Percentiles rank a stretch among this genome's conserved stretches.
Evolutionary conservation across 192 early-diverging fungal species (phyloP).

Genomic region (Diversispora epigaea): DNA sequence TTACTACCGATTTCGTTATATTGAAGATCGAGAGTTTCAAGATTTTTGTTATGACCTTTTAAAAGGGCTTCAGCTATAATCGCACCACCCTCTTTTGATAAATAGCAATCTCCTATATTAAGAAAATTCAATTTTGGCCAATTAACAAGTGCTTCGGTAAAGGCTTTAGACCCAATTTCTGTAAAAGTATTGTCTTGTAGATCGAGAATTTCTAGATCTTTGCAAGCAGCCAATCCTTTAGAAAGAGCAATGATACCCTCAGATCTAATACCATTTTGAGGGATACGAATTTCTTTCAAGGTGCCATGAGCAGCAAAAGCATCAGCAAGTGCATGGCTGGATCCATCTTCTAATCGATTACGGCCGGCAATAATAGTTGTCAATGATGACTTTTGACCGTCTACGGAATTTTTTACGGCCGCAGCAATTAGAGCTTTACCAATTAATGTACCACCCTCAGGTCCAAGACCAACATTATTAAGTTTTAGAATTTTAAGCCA

Average conservation of each 20-base stretch:
- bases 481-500: slow-evolving; percentile 82
- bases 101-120: slow-evolving; percentile 90
- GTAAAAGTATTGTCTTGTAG: slow-evolving; percentile 98
- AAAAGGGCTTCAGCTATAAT: slow-evolving; percentile 67
- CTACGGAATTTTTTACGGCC: slow-evolving; percentile 67
- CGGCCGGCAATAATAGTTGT: slow-evolving; percentile 86
- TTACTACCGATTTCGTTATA: slow-evolving; percentile 89
- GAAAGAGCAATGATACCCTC: slow-evolving; percentile 84
- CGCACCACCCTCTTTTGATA: slow-evolving; percentile 71
- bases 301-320: slow-evolving; percentile 79
- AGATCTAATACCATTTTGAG: slow-evolving; percentile 96
- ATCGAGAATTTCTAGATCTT: slow-evolving; percentile 73
- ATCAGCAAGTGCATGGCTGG: slow-evolving; percentile 70
- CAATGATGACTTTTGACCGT: slow-evolving; percentile 64
- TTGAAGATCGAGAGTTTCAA: slow-evolving; percentile 69
- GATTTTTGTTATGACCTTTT: slow-evolving; percentile 49
- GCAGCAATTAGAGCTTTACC: slow-evolving; percentile 78
- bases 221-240: slow-evolving; percentile 64
- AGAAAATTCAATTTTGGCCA: slow-evolving; percentile 81
- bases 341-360: slow-evolving; percentile 90
- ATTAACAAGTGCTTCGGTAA: slow-evolving; percentile 70
- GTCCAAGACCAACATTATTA: slow-evolving; percentile 97
- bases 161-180: slow-evolving; percentile 68
- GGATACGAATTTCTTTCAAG: slow-evolving; percentile 83
- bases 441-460: slow-evolving; percentile 84